Evolutionary conservation across 2,329 filamentous ascomycete species (phyloP), one percentile per base, ranked within the genome.

Genomic region (Fusarium penzigii): DNA sequence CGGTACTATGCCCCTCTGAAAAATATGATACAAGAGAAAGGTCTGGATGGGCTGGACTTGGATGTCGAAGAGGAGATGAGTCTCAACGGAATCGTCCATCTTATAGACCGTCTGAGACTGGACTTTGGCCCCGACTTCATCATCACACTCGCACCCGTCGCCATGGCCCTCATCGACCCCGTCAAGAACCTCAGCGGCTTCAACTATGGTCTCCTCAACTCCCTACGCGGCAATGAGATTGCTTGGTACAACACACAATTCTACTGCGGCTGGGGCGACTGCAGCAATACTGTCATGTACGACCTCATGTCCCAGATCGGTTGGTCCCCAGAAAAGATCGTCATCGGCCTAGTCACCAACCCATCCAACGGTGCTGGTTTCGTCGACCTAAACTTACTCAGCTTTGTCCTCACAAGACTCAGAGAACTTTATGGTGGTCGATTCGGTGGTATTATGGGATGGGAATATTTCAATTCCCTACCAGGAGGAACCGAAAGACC

Each of bases 241-340:
- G 79, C 80, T 3, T 97, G 91, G 84, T 96, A 96, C 70, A 96
- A 96, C 67, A 80, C 87, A 6, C 92, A 97, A 67, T 96, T 96
- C 72, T 97, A 97, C 78, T 94, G 89, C 66, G 91, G 91, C 2
- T 97, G 90, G 86, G 90, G 90, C 9, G 77, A 79, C 59, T 73
- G 79, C 53, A 69, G 64, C 42, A 75, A 65, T 29, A 71, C 79
- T 0, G 49, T 67, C 39, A 74, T 77, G 67, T 85, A 81, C 65
- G 76, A 82, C 49, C 60, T 69, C 45, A 77, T 84, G 46, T 59
- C 84, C 9, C 74, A 76, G 13, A 76, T 79, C 42, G 91, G 91
- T 9, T 96, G 89, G 86, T 76, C 82, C 2, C 79, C 90, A 0
- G 74, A 83, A 17, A 89, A 88, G 65, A 78, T 97, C 3, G 89